phyloP scores from a whole-genome alignment of 768 basidiomycete species.

The Pholiota conissans region DNA sequence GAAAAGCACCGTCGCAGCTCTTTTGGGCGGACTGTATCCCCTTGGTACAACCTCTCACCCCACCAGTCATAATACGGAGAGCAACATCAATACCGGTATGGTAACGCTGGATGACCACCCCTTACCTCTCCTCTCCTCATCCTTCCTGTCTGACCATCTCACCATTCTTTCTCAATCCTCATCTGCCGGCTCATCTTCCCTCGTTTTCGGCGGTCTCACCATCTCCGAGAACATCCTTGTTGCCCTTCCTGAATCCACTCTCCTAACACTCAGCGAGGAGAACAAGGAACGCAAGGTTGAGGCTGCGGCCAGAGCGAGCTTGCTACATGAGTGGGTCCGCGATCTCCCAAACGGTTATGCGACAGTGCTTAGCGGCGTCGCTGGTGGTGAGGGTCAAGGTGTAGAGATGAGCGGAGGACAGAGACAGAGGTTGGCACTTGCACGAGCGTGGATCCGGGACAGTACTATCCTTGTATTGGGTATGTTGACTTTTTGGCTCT shows the following conservation, averaged over 20 bases:
- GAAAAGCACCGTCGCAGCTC: conserved; percentile 85
- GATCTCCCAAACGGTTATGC: conserved; percentile 90
- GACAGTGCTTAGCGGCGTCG: conserved; percentile 62
- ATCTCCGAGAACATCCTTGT: conserved; percentile 70
- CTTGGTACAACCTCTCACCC: conserved; percentile 6
- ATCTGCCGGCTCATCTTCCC: conserved; percentile 43
- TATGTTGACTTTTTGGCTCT: conserved; percentile 41
- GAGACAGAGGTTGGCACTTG: conserved; percentile 86
- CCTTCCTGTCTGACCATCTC: conserved; percentile 68
- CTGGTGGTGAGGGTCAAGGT: not conserved
- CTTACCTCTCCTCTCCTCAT: conserved; percentile 68
- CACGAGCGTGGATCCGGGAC: conserved; percentile 81
- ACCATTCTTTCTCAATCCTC: conserved; percentile 77
- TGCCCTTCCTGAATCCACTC: conserved; percentile 42
- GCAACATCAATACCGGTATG: conserved; percentile 36
- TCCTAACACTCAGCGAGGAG: conserved; percentile 29
- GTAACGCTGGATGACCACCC: conserved; percentile 84
- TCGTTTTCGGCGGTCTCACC: conserved; percentile 71
- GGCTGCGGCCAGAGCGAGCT: conserved; percentile 78
- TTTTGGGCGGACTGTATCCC: conserved; percentile 78
- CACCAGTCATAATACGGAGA: conserved; percentile 18
- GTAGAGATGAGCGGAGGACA: conserved; percentile 64
- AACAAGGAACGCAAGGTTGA: conserved; percentile 53
- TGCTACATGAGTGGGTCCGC: conserved; percentile 84
- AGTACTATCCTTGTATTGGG: conserved; percentile 90